Evolutionary conservation across 352 stramenopile species (phyloP), one percentile per base, ranked within the genome.

Genomic region (Halophytophthora polymorphica): DNA sequence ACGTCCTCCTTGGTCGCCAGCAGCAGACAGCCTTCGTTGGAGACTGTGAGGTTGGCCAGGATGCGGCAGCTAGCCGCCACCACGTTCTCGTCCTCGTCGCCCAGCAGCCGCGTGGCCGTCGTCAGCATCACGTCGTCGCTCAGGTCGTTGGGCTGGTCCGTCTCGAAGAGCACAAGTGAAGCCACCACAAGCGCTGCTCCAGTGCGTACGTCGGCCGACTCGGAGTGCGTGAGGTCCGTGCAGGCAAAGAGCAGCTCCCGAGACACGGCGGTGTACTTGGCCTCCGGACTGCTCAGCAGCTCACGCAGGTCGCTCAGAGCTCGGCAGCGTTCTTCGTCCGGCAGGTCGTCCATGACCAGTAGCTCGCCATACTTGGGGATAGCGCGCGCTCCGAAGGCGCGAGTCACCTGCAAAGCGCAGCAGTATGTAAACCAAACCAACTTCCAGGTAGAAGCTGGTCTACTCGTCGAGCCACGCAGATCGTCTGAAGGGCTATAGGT

Each of bases 331-430:
- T 83, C 69, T 50, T 86, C 71, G 34, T 89, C 61, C 3, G 56
- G 19, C 18, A 89, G 58, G 15, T 86, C 71, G 45, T 87, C 75
- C 46, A 76, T 72, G 15, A 63, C 52, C 12, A 89, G 52, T 21
- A 89, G 48, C 54, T 85, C 71, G 0, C 68, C 71, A 52, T 83
- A 89, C 53, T 89, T 89, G 3, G 69, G 52, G 23, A 87, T 61
- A 5, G 65, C 69, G 37, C 67, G 59, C 8, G 62, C 43, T 15
- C 75, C 75, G 29, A 85, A 89, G n/a, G 78, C 75, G 19, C 75
- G 63, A 8, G 72, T 69, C 8, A 85, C 74, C 76, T 87, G 42
- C 6, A 40, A 25, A 44, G 19, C 19, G 1, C 18, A 51, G 39
- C n/a, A n/a, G n/a, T n/a, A n/a, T n/a, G n/a, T n/a, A n/a, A n/a